phyloP scores from a whole-genome alignment of 1,284 basidiomycete genomes.

The Cutaneotrichosporon sp. region DNA sequence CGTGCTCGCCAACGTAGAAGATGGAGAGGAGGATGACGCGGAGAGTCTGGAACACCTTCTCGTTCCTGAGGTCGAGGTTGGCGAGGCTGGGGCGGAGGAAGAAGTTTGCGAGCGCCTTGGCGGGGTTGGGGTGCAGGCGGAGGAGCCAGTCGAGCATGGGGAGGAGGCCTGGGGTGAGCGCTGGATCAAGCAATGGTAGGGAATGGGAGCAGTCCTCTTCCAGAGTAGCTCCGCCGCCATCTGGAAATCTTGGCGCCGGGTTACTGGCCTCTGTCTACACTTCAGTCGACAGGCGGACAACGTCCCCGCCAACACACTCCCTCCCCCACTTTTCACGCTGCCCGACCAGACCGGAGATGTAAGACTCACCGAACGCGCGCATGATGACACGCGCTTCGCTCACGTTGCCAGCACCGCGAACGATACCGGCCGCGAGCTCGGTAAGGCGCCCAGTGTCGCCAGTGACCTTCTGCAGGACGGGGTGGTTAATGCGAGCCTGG shows the following conservation, averaged over 20 bases:
- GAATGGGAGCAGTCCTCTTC: neutral
- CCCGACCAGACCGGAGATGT: neutral
- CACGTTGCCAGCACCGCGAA: constrained; percentile 35
- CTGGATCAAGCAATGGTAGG: neutral
- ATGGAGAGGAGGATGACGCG: constrained; percentile 41
- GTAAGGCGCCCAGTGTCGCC: constrained; percentile 22
- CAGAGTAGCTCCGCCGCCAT: too few relatives aligned
- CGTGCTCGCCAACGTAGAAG: constrained; percentile 51
- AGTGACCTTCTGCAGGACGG: constrained; percentile 20
- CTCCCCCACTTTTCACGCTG: neutral
- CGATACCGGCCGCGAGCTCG: constrained; percentile 39
- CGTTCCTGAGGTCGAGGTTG: constrained; percentile 22
- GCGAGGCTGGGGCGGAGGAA: constrained; percentile 23
- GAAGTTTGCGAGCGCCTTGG: constrained; percentile 28
- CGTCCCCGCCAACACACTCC: neutral
- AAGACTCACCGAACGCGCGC: constrained; percentile 46
- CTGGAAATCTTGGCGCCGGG: neutral
- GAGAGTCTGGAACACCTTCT: constrained; percentile 40
- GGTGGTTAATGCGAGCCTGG: constrained; percentile 29
- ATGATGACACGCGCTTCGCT: constrained; percentile 50
- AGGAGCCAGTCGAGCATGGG: constrained; percentile 45
- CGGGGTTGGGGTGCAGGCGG: constrained; percentile 39
- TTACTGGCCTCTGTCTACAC: neutral
- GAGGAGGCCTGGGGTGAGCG: constrained; percentile 34
- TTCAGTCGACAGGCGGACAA: neutral